Percentiles rank a stretch among this genome's conserved stretches.
These are phyloP conservation scores for Emmonsia crescens DNA, from an alignment of 2,329 filamentous ascomycete genomes.

Conservation along the genomic window DNA sequence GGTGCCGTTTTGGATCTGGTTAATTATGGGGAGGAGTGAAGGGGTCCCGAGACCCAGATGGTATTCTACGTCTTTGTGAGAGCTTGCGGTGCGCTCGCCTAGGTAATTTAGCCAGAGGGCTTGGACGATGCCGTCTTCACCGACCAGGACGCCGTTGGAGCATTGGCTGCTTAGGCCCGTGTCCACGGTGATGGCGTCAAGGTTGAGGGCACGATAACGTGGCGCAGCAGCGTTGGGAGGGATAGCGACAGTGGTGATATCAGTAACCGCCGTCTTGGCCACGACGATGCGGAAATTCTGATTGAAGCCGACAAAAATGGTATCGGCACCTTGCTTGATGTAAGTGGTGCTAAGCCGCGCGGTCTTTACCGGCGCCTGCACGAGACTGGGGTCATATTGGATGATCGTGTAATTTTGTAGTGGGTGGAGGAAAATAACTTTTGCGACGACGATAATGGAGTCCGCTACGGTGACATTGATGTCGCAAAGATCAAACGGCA, in stretches of 20 bases:
- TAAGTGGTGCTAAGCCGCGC: slow-evolving; percentile 70
- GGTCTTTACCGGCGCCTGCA: slow-evolving; percentile 86
- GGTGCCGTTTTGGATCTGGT: slow-evolving; percentile 65
- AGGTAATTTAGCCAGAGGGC: slow-evolving; percentile 96
- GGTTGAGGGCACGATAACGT: slow-evolving; percentile 85
- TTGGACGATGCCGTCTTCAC: slow-evolving; percentile 83
- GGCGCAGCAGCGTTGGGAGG: slow-evolving; percentile 87
- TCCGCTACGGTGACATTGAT: slow-evolving; percentile 94
- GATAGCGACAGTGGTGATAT: slow-evolving; percentile 94
- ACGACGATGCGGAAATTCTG: slow-evolving; percentile 89
- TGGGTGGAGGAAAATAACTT: slow-evolving; percentile 91
- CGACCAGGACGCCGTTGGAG: slow-evolving; percentile 83
- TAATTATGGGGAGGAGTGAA: slow-evolving; percentile 76
- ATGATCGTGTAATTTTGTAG: slow-evolving; percentile 94
- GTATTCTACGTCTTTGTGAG: slow-evolving; percentile 87
- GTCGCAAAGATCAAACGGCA: slow-evolving; percentile 94
- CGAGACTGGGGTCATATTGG: slow-evolving; percentile 84
- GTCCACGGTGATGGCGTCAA: slow-evolving; percentile 94
- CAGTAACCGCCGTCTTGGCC: slow-evolving; percentile 86
- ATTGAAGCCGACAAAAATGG: slow-evolving; percentile 97
- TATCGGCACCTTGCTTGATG: slow-evolving; percentile 86
- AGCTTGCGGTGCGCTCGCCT: slow-evolving; percentile 69
- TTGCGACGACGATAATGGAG: slow-evolving; percentile 86
- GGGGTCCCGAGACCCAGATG: slow-evolving; percentile 86
- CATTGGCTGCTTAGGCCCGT: slow-evolving; percentile 85